Conservation (phyloP, 257 asterid species). For the Nicotiana undulata region DNA sequence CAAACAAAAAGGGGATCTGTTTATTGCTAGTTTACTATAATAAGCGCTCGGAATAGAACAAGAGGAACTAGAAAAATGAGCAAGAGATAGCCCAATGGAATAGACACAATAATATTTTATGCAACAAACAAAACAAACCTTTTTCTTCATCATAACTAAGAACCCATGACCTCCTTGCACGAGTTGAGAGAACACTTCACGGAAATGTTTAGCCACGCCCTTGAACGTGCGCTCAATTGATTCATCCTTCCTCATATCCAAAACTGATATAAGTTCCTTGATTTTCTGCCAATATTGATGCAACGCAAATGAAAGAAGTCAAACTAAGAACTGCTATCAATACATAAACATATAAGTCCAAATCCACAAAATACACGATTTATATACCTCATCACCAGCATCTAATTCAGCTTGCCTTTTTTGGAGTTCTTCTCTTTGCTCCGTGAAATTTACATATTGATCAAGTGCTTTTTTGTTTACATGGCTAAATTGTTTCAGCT, state of each 20-base stretch:
- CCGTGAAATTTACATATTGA: slow-evolving; percentile 95
- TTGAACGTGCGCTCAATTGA: slow-evolving; percentile 97
- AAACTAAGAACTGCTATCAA: slow-evolving; percentile 10
- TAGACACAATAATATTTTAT: neutral
- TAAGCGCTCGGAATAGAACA: neutral
- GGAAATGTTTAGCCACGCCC: slow-evolving; percentile 95
- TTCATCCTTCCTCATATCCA: slow-evolving; percentile 99
- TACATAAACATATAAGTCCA: slow-evolving; percentile 1
- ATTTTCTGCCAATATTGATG: slow-evolving; percentile 61
- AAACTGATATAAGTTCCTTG: slow-evolving; percentile 80
- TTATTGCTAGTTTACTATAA: neutral
- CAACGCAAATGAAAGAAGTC: slow-evolving; percentile 9
- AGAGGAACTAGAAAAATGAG: neutral
- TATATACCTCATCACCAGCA: slow-evolving; percentile 88
- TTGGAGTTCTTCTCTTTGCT: slow-evolving; percentile 94
- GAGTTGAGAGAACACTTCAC: slow-evolving; percentile 93
- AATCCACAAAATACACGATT: slow-evolving; percentile 7
- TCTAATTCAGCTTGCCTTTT: slow-evolving; percentile 90
- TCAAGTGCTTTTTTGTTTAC: slow-evolving; percentile 97
- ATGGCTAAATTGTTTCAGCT: slow-evolving; percentile 91
- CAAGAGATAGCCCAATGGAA: neutral
- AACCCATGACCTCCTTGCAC: slow-evolving; percentile 98
- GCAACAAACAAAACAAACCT: slow-evolving; percentile 45
- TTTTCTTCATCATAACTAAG: slow-evolving; percentile 93
- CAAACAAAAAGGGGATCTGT: neutral